Conservation (phyloP, 495 filamentous ascomycete species). For the Xylaria palmicola region DNA sequence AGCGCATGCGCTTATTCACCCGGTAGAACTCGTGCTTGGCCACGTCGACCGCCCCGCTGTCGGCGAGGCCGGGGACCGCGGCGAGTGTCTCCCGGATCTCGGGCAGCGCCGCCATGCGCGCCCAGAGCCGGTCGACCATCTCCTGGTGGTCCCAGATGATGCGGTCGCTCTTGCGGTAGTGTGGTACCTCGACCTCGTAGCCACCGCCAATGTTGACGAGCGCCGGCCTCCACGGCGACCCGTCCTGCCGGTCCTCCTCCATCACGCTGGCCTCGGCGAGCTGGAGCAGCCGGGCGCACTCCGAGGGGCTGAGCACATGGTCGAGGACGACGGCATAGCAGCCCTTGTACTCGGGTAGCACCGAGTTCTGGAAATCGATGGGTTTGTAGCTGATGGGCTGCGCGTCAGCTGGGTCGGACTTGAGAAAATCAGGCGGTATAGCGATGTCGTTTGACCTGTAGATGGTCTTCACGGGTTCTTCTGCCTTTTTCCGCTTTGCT, state of each 20-base stretch:
- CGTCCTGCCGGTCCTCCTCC: slow-evolving; percentile 17
- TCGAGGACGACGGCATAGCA: slow-evolving; percentile 63
- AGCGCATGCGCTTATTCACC: slow-evolving; percentile 79
- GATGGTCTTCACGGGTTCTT: slow-evolving; percentile 6
- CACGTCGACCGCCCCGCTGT: neutral
- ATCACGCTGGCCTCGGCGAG: slow-evolving; percentile 55
- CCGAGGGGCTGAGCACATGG: slow-evolving; percentile 57
- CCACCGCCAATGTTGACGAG: slow-evolving; percentile 70
- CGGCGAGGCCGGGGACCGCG: slow-evolving; percentile 11
- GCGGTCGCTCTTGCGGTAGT: slow-evolving; percentile 66
- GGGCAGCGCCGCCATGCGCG: slow-evolving; percentile 39
- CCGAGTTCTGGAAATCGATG: slow-evolving; percentile 54
- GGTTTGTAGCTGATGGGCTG: slow-evolving; percentile 31
- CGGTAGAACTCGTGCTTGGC: slow-evolving; percentile 52
- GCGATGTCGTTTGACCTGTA: slow-evolving; percentile 34
- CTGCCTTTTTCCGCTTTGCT: neutral
- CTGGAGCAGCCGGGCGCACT: slow-evolving; percentile 57
- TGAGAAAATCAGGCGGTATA: slow-evolving; percentile 37
- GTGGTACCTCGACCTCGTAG: slow-evolving; percentile 52
- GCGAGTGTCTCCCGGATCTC: slow-evolving; percentile 31
- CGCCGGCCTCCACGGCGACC: slow-evolving; percentile 56
- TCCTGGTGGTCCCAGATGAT: slow-evolving; percentile 71
- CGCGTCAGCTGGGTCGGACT: slow-evolving; percentile 28
- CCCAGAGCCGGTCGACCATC: slow-evolving; percentile 61
- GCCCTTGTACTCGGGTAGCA: slow-evolving; percentile 53